Conservation (phyloP, 495 filamentous ascomycete species). For the Cercophora newfieldiana region DNA sequence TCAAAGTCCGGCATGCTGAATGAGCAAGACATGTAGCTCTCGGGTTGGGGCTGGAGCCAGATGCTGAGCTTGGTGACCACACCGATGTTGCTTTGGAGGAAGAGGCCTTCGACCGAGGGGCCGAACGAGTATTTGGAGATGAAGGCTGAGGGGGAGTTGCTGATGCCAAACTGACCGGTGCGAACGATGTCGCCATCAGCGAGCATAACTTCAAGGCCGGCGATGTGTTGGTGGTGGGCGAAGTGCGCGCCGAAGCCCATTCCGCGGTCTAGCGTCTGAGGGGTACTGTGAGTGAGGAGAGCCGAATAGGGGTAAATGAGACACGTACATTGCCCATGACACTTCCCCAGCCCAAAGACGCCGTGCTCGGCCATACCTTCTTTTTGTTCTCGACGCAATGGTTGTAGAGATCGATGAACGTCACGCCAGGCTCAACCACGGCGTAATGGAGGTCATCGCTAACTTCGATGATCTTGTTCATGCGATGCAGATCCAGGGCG, state of each 20-base stretch:
- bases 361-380: conserved; percentile 55
- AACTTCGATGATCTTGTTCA: conserved; percentile 58
- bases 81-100: conserved; percentile 51
- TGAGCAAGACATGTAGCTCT: conserved; percentile 51
- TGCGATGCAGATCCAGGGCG: conserved; percentile 55
- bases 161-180: conserved; percentile 53
- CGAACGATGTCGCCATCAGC: conserved; percentile 48
- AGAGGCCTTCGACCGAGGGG: conserved; percentile 50
- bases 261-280: conserved; percentile 36
- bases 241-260: conserved; percentile 50
- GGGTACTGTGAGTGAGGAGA: neutral
- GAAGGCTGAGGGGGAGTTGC: conserved; percentile 42
- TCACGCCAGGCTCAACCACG: conserved; percentile 58
- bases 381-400: conserved; percentile 50
- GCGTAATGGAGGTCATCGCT: conserved; percentile 55
- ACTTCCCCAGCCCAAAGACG: conserved; percentile 58
- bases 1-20: conserved; percentile 50
- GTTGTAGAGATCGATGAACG: conserved; percentile 54
- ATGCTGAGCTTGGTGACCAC: conserved; percentile 53
- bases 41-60: conserved; percentile 48
- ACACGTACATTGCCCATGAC: conserved; percentile 50
- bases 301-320: conserved; percentile 21
- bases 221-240: conserved; percentile 49
- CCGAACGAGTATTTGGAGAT: conserved; percentile 51
- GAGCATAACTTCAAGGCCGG: conserved; percentile 52